Evolutionary conservation across 768 basidiomycete species (phyloP).

Genomic region (Daedalea quercina): DNA sequence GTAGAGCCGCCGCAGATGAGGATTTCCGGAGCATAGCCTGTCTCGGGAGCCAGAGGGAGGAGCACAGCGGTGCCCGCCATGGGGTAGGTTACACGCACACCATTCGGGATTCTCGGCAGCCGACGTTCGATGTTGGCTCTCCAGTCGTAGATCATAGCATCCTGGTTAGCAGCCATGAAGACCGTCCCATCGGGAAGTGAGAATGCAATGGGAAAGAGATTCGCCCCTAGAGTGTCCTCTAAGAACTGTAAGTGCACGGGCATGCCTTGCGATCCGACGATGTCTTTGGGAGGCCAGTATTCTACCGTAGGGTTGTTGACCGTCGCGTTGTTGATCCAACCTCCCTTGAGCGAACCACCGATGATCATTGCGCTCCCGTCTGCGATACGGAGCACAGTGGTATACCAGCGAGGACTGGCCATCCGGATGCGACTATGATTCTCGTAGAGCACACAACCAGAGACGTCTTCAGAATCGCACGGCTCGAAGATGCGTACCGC

Average conservation of each 20-base stretch:
- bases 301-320: conserved; percentile 79
- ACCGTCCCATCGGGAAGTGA: conserved; percentile 60
- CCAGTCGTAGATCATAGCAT: conserved; percentile 82
- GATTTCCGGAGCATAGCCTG: conserved; percentile 60
- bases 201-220: conserved; percentile 76
- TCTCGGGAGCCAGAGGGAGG: conserved; percentile 59
- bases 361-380: conserved; percentile 84
- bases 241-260: conserved; percentile 62
- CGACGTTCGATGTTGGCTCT: conserved; percentile 48
- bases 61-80: conserved; percentile 74
- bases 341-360: conserved; percentile 75
- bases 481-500: conserved; percentile 67
- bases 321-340: conserved; percentile 81
- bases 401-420: conserved; percentile 81
- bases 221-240: conserved; percentile 68
- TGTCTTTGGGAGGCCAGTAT: conserved; percentile 75
- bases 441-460: conserved; percentile 58
- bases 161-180: conserved; percentile 73
- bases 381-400: conserved; percentile 56
- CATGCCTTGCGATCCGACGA: conserved; percentile 59
- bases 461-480: conserved; percentile 42
- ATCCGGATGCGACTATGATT: conserved; percentile 57
- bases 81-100: conserved; percentile 76
- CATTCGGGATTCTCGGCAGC: conserved; percentile 68
- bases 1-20: conserved; percentile 74